Evolutionary conservation across 176 grass and related monocot species (phyloP).

Genomic region (Bolboschoenus planiculmis): DNA sequence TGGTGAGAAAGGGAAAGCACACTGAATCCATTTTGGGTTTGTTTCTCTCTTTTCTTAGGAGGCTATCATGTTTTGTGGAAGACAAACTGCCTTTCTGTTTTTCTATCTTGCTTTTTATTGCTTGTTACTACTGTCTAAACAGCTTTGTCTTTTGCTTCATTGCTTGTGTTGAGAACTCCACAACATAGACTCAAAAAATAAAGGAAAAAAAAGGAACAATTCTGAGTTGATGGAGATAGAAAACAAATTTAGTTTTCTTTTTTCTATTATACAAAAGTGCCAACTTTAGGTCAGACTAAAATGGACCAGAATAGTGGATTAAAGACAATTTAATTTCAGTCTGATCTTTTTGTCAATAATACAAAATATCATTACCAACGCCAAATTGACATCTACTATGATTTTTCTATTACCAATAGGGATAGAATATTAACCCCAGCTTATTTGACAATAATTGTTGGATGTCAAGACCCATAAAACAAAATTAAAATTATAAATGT

Average conservation of each 20-base stretch:
- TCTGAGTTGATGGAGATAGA: neutral
- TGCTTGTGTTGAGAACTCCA: neutral
- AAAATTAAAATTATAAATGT: neutral
- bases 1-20: conserved; percentile 25
- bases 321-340: neutral
- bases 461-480: neutral
- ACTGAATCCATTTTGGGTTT: conserved; percentile 28
- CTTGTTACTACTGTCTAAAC: neutral
- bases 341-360: too few species aligned
- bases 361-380: neutral
- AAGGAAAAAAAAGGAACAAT: neutral
- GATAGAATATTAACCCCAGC: neutral
- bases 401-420: neutral
- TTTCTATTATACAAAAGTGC: neutral
- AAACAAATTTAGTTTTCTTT: neutral
- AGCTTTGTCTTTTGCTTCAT: neutral
- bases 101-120: neutral
- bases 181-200: neutral
- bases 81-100: neutral
- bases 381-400: neutral
- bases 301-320: neutral
- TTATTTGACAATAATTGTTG: neutral
- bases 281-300: neutral
- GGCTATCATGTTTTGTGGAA: neutral
- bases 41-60: conserved; percentile 8